Conservation (phyloP, 2,329 filamentous ascomycete genomes). For the Aspergillus pseudoterreus region DNA sequence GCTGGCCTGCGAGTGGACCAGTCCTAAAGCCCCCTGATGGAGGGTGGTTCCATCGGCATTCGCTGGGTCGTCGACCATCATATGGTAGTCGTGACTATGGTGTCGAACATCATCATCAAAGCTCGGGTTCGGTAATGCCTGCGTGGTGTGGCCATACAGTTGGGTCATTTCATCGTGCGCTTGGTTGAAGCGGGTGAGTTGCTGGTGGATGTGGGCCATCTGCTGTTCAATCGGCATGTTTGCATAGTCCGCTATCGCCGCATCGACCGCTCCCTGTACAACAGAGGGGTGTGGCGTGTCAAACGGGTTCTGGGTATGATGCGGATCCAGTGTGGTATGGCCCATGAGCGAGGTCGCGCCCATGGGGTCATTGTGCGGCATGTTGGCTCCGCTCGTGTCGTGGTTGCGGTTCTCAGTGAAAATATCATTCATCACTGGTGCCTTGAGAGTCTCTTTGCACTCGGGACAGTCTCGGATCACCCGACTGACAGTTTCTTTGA, state of each 20-base stretch:
- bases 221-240: slow-evolving; percentile 59
- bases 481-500: slow-evolving; percentile 94
- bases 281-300: slow-evolving; percentile 27
- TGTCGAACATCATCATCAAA: slow-evolving; percentile 40
- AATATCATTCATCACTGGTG: slow-evolving; percentile 36
- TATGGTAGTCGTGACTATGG: slow-evolving; percentile 38
- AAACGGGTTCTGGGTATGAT: slow-evolving; percentile 31
- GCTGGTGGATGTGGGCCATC: slow-evolving; percentile 52
- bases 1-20: slow-evolving; percentile 37
- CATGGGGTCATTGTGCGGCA: slow-evolving; percentile 11
- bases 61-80: slow-evolving; percentile 40
- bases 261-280: slow-evolving; percentile 33
- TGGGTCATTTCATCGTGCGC: slow-evolving; percentile 35
- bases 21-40: slow-evolving; percentile 35
- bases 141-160: slow-evolving; percentile 30
- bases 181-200: slow-evolving; percentile 37
- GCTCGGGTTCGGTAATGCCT: slow-evolving; percentile 28
- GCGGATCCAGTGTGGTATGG: slow-evolving; percentile 17
- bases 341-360: slow-evolving; percentile 18
- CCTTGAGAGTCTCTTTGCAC: slow-evolving; percentile 76
- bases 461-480: slow-evolving; percentile 88
- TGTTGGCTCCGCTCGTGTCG: slow-evolving; percentile 2
- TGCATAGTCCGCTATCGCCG: slow-evolving; percentile 39
- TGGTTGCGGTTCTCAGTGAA: slow-evolving; percentile 18
- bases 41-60: slow-evolving; percentile 30